These are phyloP conservation scores for Taphrina pruni DNA, from an alignment of 1,139 yeast genomes.

Conservation along the genomic window DNA sequence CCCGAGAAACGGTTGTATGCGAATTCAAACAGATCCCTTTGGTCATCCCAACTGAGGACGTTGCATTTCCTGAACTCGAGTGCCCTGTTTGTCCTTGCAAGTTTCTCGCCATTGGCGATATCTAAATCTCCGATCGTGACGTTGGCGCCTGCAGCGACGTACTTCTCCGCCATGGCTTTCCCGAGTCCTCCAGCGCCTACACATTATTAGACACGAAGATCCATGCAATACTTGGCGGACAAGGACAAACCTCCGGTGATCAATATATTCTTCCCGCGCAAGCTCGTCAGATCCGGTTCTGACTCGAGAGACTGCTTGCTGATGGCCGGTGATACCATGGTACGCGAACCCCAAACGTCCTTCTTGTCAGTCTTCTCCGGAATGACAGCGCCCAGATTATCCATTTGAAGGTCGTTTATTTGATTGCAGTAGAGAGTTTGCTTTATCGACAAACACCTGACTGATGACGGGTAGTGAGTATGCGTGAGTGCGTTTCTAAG, in stretches of 20 bases:
- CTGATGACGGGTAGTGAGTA: too few species aligned
- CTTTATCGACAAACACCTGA: too few species aligned
- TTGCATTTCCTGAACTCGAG: constrained; percentile 31
- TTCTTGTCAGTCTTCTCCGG: constrained; percentile 6
- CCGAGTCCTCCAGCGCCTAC: constrained; percentile 38
- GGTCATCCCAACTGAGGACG: constrained; percentile 34
- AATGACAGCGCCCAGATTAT: constrained; percentile 4
- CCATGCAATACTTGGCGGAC: too few species aligned
- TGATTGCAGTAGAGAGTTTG: too few species aligned
- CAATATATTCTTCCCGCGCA: constrained; percentile 27
- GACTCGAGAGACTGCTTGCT: not conserved
- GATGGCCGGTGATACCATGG: constrained; percentile 20
- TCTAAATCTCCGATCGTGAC: constrained; percentile 39
- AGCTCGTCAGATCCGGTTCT: constrained; percentile 6
- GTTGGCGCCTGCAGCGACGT: constrained; percentile 27
- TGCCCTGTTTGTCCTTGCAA: constrained; percentile 17
- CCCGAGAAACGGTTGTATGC: constrained; percentile 32
- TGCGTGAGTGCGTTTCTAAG: too few species aligned
- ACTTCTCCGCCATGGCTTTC: constrained; percentile 30
- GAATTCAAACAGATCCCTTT: constrained; percentile 21
- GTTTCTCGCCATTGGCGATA: constrained; percentile 22
- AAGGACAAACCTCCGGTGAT: constrained; percentile 35
- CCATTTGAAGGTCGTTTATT: not conserved
- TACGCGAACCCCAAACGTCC: constrained; percentile 2
- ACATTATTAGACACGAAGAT: too few species aligned